Conservation (phyloP, 2,329 filamentous ascomycete species). For the Blastomyces silverae region DNA sequence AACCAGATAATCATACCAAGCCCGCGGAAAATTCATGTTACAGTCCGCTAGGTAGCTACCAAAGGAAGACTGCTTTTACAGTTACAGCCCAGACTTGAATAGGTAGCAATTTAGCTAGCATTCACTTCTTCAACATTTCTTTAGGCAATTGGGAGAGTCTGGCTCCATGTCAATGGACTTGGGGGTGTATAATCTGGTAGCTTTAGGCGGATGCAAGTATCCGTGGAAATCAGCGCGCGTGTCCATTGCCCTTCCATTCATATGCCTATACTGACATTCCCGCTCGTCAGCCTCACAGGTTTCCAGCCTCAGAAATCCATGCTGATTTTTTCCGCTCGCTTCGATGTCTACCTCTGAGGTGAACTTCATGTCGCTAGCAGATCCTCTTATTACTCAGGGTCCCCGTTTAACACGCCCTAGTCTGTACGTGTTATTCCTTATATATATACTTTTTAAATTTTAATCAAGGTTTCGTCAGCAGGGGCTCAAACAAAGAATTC, state of each 20-base stretch:
- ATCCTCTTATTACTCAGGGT: not conserved
- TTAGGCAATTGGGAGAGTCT: not conserved
- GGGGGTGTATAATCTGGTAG: not conserved
- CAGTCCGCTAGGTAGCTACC: not conserved
- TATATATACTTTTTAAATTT: too few species aligned
- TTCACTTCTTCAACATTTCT: not conserved
- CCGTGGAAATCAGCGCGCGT: not conserved
- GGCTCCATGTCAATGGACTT: not conserved
- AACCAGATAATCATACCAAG: not conserved
- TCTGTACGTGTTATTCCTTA: not conserved
- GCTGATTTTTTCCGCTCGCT: not conserved
- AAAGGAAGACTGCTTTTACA: not conserved
- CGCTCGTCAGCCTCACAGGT: not conserved
- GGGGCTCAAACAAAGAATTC: conserved; percentile 4
- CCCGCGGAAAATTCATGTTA: not conserved
- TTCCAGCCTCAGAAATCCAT: not conserved
- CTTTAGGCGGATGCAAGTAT: not conserved
- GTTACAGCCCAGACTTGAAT: not conserved
- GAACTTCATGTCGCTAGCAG: not conserved
- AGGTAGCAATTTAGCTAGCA: not conserved
- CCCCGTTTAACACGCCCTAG: not conserved
- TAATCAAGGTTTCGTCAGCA: not conserved
- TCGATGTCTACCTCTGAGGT: not conserved
- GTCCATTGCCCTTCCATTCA: not conserved
- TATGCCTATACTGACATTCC: not conserved